Conservation (phyloP, 2,329 filamentous ascomycete genomes). For the Alternaria sp. region DNA sequence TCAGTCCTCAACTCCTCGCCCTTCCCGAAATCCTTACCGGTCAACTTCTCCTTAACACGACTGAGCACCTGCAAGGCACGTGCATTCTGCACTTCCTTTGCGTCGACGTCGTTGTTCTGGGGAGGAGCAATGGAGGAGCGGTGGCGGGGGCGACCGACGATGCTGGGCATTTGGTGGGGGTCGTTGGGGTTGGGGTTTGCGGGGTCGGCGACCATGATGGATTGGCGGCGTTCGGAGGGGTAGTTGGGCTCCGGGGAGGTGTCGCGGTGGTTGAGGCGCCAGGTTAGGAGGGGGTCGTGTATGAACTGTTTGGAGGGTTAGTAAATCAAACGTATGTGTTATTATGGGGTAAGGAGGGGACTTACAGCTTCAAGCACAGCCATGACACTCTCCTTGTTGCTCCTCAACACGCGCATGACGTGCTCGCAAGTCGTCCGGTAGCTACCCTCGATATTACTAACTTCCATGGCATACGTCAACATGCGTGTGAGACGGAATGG, state of each 20-base stretch:
- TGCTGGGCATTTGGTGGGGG: conserved; percentile 33
- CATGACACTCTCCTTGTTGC: conserved; percentile 99
- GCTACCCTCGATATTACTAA: conserved; percentile 98
- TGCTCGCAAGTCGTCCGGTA: conserved; percentile 98
- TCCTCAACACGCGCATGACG: conserved; percentile 93
- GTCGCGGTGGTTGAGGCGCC: conserved; percentile 76
- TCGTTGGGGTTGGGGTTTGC: conserved; percentile 21
- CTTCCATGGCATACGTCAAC: conserved; percentile 99
- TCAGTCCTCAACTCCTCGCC: conserved; percentile 78
- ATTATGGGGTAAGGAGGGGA: conserved; percentile 31
- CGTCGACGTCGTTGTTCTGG: conserved; percentile 51
- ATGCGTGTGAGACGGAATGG: conserved; percentile 98
- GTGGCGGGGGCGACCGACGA: conserved; percentile 42
- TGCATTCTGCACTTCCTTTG: conserved; percentile 86
- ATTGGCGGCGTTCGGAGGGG: conserved; percentile 65
- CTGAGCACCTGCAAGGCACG: conserved; percentile 89
- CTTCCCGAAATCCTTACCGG: conserved; percentile 88
- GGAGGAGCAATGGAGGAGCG: conserved; percentile 40
- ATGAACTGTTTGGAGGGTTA: conserved; percentile 77
- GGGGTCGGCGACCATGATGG: conserved; percentile 58
- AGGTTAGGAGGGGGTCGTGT: conserved; percentile 97
- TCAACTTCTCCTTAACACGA: conserved; percentile 93
- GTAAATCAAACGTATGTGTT: too few species aligned
- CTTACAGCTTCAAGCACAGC: conserved; percentile 95
- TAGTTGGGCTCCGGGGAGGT: conserved; percentile 63